Base-by-base conservation (phyloP, 257 asterid genomes). In the Vinca minor region DNA sequence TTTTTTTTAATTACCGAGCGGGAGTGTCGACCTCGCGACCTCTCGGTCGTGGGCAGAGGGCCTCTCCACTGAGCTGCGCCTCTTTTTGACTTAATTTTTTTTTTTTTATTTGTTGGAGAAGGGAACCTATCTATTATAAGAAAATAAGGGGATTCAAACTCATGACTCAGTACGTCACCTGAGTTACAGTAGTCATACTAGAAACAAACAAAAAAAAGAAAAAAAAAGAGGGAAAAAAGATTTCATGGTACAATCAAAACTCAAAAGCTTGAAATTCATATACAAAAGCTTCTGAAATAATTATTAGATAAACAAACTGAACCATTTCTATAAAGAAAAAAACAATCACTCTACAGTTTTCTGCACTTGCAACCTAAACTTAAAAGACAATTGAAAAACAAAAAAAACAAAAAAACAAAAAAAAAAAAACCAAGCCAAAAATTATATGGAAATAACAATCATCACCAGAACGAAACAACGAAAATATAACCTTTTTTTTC, bases 221-320 rank as follows among this genome's bases (percentile, higher is more conserved):
- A 8, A 4, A n/a, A n/a, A n/a, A n/a, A n/a, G n/a, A n/a, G n/a
- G 6, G 1, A 9, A 17, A 63, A 8, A 7, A 32, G 20, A 63
- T 32, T 44, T 45, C 20, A n/a, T n/a, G n/a, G n/a, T n/a, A n/a
- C 23, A 50, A 46, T 18, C 66, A 63, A 63, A 46, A 47, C n/a
- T 52, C 46, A 63, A 63, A 63, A 63, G 67, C 39, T 63, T 13
- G 32, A 63, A 63, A 32, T 18, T 63, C 59, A 63, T 63, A 46
- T 63, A 63, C 68, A 63, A 34, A 63, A 0, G 68, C 46, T 63
- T n/a, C 47, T 32, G 54, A 38, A 39, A 60, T 21, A 38, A 60
- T 42, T 60, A 38, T 36, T 32, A 23, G 4, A 39, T 10, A 20
- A 21, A 23, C 20, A 63, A 63, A 6, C 64, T 32, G 38, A 35